Evolutionary conservation across 768 basidiomycete genomes (phyloP).

Genomic region (Hericium alpestre): DNA sequence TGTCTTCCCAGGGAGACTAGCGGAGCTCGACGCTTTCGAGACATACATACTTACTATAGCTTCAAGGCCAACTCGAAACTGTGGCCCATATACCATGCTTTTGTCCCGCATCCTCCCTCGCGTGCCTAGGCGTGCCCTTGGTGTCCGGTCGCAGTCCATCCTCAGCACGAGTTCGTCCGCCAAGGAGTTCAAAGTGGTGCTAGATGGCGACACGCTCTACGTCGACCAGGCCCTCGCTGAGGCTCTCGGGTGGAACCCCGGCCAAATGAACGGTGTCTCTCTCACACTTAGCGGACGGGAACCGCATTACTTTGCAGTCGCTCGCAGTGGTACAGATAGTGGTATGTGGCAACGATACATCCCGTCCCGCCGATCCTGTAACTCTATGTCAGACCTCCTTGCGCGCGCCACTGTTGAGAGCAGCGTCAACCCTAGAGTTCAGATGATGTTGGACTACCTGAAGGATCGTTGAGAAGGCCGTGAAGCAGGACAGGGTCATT

Average conservation of each 20-base stretch:
- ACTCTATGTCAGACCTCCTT: slow-evolving; percentile 6
- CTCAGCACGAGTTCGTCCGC: not conserved
- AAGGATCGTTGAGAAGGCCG: slow-evolving; percentile 1
- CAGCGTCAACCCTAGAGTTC: slow-evolving; percentile 3
- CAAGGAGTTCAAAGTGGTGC: slow-evolving; percentile 14
- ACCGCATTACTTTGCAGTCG: slow-evolving; percentile 15
- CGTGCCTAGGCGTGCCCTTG: not conserved
- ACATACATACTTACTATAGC: no score
- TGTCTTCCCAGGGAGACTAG: no score
- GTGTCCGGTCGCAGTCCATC: not conserved
- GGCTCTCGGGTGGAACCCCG: slow-evolving; percentile 12
- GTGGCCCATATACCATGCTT: no score
- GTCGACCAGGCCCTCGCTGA: slow-evolving; percentile 12
- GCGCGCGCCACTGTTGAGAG: slow-evolving; percentile 9
- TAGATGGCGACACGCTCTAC: slow-evolving; percentile 15
- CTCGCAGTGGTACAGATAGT: slow-evolving; percentile 12
- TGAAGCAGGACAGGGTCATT: no score
- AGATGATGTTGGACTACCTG: slow-evolving; percentile 3
- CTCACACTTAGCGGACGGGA: slow-evolving; percentile 13
- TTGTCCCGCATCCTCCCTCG: not conserved
- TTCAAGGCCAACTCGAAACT: no score
- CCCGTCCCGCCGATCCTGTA: not conserved
- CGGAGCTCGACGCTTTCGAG: no score
- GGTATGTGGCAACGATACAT: slow-evolving; percentile 1
- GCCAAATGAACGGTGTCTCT: not conserved